Conservation (phyloP, 176 grass and related monocot genomes). For the Canna indica region DNA sequence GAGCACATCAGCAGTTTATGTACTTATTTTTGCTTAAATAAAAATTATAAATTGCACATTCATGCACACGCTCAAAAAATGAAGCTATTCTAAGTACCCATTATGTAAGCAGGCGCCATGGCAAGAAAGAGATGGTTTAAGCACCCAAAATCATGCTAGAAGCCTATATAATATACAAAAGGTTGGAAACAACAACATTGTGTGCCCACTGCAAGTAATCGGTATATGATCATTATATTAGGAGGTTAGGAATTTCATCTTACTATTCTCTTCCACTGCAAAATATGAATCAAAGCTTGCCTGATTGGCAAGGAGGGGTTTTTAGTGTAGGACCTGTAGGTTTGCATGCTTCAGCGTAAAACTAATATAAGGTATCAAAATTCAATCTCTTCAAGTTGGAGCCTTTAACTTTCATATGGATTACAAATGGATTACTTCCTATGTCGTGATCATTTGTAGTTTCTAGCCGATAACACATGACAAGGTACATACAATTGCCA, state of each 20-base stretch:
- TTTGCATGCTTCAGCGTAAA: too few relatives aligned
- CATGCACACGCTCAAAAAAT: not conserved
- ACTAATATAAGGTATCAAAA: too few relatives aligned
- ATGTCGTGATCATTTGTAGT: too few relatives aligned
- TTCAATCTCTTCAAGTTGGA: too few relatives aligned
- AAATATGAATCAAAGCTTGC: too few relatives aligned
- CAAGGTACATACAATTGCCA: not conserved
- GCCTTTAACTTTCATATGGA: too few relatives aligned
- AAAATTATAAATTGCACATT: too few relatives aligned
- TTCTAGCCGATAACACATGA: not conserved
- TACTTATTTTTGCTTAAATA: too few relatives aligned
- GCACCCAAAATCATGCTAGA: not conserved
- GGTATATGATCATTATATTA: not conserved
- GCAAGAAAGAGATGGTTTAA: not conserved
- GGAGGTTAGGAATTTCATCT: not conserved
- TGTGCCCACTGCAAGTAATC: not conserved
- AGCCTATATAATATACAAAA: not conserved
- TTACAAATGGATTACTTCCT: too few relatives aligned
- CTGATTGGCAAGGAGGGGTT: too few relatives aligned
- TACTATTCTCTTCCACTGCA: not conserved
- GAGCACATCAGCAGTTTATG: too few relatives aligned
- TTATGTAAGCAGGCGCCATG: not conserved
- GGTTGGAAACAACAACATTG: not conserved
- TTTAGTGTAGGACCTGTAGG: too few relatives aligned
- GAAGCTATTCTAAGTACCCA: not conserved